Base-by-base conservation (phyloP, 1,284 basidiomycete species). In the Veloporphyrellus conicus region DNA sequence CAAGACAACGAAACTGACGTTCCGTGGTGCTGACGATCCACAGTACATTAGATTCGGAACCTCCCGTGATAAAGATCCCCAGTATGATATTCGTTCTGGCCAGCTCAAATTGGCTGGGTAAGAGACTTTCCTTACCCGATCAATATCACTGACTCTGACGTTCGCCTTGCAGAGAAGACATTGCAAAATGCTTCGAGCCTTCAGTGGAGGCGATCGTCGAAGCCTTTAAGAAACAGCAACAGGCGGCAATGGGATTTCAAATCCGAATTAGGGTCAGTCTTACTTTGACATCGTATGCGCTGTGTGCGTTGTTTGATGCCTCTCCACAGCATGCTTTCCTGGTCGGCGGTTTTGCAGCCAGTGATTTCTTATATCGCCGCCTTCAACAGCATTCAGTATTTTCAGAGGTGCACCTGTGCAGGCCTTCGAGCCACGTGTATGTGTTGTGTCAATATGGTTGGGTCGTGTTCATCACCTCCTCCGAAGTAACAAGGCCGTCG, bases 401-500 rank as follows among this genome's bases (percentile, higher is more conserved):
- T 27, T 55, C 57, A 3, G 61, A 62, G 0, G 43, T 73, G 1
- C 49, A 58, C 12, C 45, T 73, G 8, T 63, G 59, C 43, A 64
- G 73, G 16, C 73, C 74, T 8, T 59, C 71, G 18, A 63, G 62
- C 29, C 62, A 69, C 36, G 48, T 66, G 71, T 70, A 60, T 15
- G 72, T 67, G 12, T 47, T 7, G 6, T 11, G 0, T 1, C 16
- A 19, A 10, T 18, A 19, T 5, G 9, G 16, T 27, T 29, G 12
- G 8, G 23, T 37, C 0, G 7, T 23, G 3, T 51, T 65, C 32
- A 55, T 11, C 3, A 53, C 7, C 6, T 2, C 9, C 5, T 41
- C 6, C 41, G 28, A 32, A 79, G 77, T n/a, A 78, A 76, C 48
- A 80, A 80, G 55, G 77, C 77, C 1, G 78, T 79, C 4, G 72